phyloP scores from a whole-genome alignment of 257 asterid genomes.

The Datura wrightii region DNA sequence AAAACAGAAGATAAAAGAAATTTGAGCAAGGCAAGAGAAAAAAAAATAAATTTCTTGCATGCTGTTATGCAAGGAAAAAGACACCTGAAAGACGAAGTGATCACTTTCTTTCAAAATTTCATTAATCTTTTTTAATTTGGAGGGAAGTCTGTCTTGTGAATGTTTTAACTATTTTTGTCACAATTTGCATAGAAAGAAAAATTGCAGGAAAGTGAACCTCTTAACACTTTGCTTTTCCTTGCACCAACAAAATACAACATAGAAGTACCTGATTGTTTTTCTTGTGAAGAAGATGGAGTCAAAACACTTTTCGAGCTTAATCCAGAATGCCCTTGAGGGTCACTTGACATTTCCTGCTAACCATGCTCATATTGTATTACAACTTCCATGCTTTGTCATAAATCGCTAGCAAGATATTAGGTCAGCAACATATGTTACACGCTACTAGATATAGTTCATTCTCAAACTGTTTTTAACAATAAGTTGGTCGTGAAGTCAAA shows the following conservation, averaged over 20 bases:
- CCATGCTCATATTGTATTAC: not conserved
- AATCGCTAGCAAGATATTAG: not conserved
- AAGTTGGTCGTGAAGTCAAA: not conserved
- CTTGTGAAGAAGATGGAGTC: conserved; percentile 48
- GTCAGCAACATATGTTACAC: not conserved
- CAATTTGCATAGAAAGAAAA: not conserved
- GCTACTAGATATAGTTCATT: not conserved
- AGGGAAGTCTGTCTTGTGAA: not conserved
- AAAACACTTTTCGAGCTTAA: conserved; percentile 29
- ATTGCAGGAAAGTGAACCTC: not conserved
- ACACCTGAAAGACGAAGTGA: not conserved
- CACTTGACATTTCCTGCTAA: conserved; percentile 50
- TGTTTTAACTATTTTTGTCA: not conserved
- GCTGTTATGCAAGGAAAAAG: not conserved
- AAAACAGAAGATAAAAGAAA: not conserved
- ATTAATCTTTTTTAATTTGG: not conserved
- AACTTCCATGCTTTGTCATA: conserved; percentile 8
- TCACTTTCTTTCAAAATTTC: not conserved
- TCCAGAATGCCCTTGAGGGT: conserved; percentile 38
- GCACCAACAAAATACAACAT: not conserved
- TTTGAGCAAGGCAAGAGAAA: not conserved
- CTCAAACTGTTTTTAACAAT: not conserved
- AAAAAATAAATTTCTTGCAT: not conserved
- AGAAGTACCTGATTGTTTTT: conserved; percentile 39
- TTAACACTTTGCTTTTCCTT: not conserved